Base-by-base conservation (phyloP, 768 basidiomycete species). In the Hericium coralloides region DNA sequence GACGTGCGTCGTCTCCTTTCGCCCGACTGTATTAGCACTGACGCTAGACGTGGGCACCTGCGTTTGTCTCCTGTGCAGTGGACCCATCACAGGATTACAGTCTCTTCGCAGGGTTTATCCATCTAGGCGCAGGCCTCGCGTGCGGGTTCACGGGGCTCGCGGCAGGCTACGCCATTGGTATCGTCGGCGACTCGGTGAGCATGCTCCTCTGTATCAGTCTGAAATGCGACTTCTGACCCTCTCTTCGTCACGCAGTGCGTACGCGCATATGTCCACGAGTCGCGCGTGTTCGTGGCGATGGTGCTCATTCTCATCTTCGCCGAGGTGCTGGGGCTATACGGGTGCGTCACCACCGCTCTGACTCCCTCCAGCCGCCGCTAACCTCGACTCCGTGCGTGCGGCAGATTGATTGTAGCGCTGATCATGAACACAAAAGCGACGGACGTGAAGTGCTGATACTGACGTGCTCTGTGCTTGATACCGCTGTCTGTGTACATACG, bases 221-320 rank as follows among this genome's bases (percentile, higher is more conserved):
- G 12, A 20, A 15, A 20, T 7, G n/a, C 12, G 17, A 18, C 12
- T 26, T 52, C 59, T 60, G 12, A 57, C 50, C 8, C n/a, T 18
- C 36, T 4, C 38, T n/a, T 43, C 23, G 8, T 43, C 23, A 4
- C 26, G 17, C 18, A 62, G 60, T 62, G 97, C 79, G 97, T 98
- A 26, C 80, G 97, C 49, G 97, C 95, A 58, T 97, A 95, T 54
- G 95, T 95, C 49, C 95, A 98, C 72, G 95, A 98, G 74, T 92
- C 93, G 53, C 77, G 91, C 65, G 77, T 97, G 64, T 95, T 88
- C 73, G 93, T 97, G 65, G 90, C 92, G 68, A 98, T 95, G 94
- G 89, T 87, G 63, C 80, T 98, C 59, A 98, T 99, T 71, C 90
- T 99, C 75, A 99, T 98, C 82, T 97, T 92, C 70, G 89, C 91